Base-by-base conservation (phyloP, 768 basidiomycete species). In the Mycena galopus region DNA sequence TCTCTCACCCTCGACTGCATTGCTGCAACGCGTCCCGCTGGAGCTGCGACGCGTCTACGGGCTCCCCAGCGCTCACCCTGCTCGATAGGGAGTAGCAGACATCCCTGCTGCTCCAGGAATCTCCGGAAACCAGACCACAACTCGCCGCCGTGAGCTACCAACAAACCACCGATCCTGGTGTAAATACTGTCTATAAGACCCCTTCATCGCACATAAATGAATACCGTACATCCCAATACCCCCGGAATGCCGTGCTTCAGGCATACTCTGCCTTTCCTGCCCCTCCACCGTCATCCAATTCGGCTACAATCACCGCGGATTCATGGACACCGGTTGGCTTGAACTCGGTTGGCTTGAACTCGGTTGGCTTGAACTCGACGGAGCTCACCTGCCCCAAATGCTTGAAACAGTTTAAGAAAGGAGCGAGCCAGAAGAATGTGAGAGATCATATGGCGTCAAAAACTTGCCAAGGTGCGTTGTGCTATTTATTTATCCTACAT, bases 201-300 rank as follows among this genome's bases (percentile, higher is more conserved):
- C n/a, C n/a, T n/a, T n/a, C n/a, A n/a, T n/a, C n/a, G n/a, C 56
- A 57, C 56, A 33, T 57, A 57, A 57, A 57, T 57, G 56, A 32
- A 57, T 29, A 16, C 56, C 35, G 56, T 57, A 57, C 56, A 57
- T 57, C 56, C 56, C 56, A 57, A 57, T 57, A 57, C 32, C 32
- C 56, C 56, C 32, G 30, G 56, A 57, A 57, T 57, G 56, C 35
- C 35, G n/a, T 17, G 56, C 35, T 57, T 51, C 56, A 57, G n/a
- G 3, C 30, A 30, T 21, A 57, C 56, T 57, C 56, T 21, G 32
- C 56, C n/a, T n/a, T n/a, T n/a, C n/a, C n/a, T n/a, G n/a, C n/a
- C n/a, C n/a, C n/a, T n/a, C 56, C 56, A 29, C 56, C 30, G 33
- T 32, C 56, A 57, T 57, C 30, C 17, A 6, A 35, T 35, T 35